phyloP scores from a whole-genome alignment of 2,329 filamentous ascomycete genomes.

The Pyrenochaeta sp. region DNA sequence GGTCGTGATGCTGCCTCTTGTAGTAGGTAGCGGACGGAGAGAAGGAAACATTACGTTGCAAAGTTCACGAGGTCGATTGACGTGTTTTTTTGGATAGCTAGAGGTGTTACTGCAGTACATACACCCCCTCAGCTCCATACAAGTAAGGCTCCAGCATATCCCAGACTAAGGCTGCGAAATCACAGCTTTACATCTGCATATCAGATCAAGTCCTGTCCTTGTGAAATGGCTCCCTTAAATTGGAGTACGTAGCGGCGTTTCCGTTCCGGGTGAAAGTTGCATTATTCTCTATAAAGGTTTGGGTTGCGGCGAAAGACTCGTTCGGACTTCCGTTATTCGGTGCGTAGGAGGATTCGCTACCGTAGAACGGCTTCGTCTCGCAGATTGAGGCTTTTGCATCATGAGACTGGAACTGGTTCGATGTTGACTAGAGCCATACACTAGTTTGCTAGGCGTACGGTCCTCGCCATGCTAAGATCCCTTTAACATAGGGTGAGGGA shows the following conservation, averaged over 20 bases:
- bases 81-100: no score
- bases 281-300: slow-evolving; percentile 64
- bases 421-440: slow-evolving; percentile 52
- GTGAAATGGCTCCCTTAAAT: no score
- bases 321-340: slow-evolving; percentile 59
- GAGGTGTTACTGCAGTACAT: not conserved
- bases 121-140: slow-evolving; percentile 49
- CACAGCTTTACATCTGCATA: no score
- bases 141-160: no score
- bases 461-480: not conserved
- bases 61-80: no score
- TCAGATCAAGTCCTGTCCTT: no score
- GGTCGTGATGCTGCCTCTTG: not conserved
- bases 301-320: slow-evolving; percentile 38
- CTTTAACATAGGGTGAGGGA: not conserved
- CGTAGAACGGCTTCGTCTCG: slow-evolving; percentile 57
- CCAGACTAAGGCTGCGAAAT: no score
- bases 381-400: slow-evolving; percentile 20
- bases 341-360: slow-evolving; percentile 51
- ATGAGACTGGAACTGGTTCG: slow-evolving; percentile 59
- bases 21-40: no score
- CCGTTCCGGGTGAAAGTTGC: slow-evolving; percentile 57
- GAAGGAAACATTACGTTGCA: no score
- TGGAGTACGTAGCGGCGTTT: no score
- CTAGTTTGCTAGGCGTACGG: slow-evolving; percentile 58